Evolutionary conservation across 306 rosid genomes (phyloP), one percentile per base, ranked within the genome.

Genomic region (Fragaria ananassa): DNA sequence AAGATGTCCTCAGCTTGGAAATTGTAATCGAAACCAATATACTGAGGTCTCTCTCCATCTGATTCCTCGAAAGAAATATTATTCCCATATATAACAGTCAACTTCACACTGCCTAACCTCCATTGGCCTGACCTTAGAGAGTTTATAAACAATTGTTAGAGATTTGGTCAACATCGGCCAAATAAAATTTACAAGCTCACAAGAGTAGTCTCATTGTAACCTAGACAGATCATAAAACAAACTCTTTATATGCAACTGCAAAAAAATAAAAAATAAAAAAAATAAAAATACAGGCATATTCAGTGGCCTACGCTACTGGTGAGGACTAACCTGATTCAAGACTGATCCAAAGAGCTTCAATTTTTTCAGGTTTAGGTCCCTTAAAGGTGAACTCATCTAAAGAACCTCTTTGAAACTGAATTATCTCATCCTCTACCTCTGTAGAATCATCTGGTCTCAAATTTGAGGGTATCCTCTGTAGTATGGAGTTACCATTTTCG

Each of bases 101-200:
- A 74, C 78, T 88, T 84, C 76, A 87, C 81, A 62, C 86, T 86
- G 76, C 93, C 91, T 41, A 87, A 79, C 81, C 97, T 87, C 97
- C 97, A 92, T 53, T 95, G 92, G 83, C 97, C 99, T 92, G 96
- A 87, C 84, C 88, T 87, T 86, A 82, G 86, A 87, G 78, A 74
- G 69, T 85, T 71, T 70, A 75, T 74, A 75, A 68, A 76, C 67
- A 47, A 57, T 46, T 64, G 81, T 91, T 80, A 84, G 78, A 73
- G 63, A 76, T 72, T 50, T 47, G 21, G 37, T 19, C 53, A 51
- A 77, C 21, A 70, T 44, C 31, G n/a, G 45, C 4, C 29, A 29
- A 56, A 17, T 19, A 4, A 11, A 34, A 25, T 10, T 74, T 60
- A 10, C 17, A 27, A 74, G 67, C 29, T 27, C 77, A 74, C 7